Evolutionary conservation across 169 alveolate species (phyloP).

Genomic region (Plasmodium vivax): DNA sequence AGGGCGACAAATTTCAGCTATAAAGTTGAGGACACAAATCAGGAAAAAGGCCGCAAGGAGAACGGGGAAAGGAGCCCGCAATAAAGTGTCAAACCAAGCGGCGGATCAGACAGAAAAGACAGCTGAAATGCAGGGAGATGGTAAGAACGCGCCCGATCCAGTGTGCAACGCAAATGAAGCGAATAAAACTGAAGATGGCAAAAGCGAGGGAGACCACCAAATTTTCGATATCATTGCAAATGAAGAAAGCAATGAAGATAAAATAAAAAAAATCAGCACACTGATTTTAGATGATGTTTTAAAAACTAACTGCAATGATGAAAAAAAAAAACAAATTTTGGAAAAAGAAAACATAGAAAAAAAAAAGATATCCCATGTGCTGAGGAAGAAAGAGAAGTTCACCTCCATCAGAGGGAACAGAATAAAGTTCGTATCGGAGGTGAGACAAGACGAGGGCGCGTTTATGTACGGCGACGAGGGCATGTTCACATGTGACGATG

Average conservation of each 20-base stretch:
- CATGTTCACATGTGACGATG: not conserved
- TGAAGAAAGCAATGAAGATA: constrained; percentile 63
- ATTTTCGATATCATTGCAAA: constrained; percentile 45
- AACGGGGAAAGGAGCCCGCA: not conserved
- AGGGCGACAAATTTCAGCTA: not conserved
- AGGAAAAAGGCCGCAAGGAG: constrained; percentile 30
- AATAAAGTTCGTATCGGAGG: constrained; percentile 27
- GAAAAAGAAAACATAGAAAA: constrained; percentile 40
- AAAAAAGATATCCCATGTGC: constrained; percentile 19
- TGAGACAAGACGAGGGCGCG: too few species aligned
- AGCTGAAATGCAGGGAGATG: not conserved
- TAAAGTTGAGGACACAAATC: constrained; percentile 16
- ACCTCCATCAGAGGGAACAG: constrained; percentile 38
- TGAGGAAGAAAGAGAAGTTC: constrained; percentile 51
- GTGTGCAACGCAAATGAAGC: not conserved
- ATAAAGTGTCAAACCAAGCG: not conserved
- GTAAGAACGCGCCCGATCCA: not conserved
- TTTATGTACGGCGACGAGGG: too few species aligned
- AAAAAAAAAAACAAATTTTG: constrained; percentile 15
- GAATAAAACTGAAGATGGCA: not conserved
- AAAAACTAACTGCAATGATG: constrained; percentile 1
- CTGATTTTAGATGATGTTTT: constrained; percentile 54
- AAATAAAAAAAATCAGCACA: constrained; percentile 51
- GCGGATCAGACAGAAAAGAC: not conserved
- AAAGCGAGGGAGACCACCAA: constrained; percentile 4